Conservation (phyloP, 257 asterid species). For the Fraxinus cuspidata region DNA sequence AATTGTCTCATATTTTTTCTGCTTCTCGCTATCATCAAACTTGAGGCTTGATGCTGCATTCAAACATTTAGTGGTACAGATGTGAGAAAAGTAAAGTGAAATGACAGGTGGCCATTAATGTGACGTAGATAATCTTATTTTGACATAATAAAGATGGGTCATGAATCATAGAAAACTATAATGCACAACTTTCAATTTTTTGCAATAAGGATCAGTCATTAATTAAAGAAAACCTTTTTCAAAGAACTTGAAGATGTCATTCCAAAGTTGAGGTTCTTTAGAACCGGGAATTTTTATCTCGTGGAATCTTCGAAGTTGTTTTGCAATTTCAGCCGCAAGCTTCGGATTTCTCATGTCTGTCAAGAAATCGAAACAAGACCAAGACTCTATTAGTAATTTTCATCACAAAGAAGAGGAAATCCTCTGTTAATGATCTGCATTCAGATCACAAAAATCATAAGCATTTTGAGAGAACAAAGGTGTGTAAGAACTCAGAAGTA, state of each 20-base stretch:
- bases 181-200: slow-evolving; percentile 15
- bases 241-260: slow-evolving; percentile 69
- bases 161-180: slow-evolving; percentile 10
- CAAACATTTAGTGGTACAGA: slow-evolving; percentile 25
- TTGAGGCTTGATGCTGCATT: slow-evolving; percentile 72
- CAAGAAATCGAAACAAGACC: slow-evolving; percentile 24
- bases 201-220: slow-evolving; percentile 6
- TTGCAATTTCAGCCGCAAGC: slow-evolving; percentile 77
- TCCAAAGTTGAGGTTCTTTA: slow-evolving; percentile 90
- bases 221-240: slow-evolving; percentile 49
- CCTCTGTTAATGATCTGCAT: not conserved
- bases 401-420: slow-evolving; percentile 10
- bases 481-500: not conserved
- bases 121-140: not conserved
- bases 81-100: slow-evolving; percentile 25
- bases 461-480: not conserved
- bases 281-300: slow-evolving; percentile 88
- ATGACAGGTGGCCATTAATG: slow-evolving; percentile 12
- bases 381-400: slow-evolving; percentile 15
- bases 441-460: not conserved
- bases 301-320: slow-evolving; percentile 77
- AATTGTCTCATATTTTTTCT: slow-evolving; percentile 61
- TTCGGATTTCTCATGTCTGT: slow-evolving; percentile 84
- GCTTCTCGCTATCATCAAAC: slow-evolving; percentile 70
- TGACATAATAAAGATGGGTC: not conserved